These are phyloP conservation scores for Neonectria ditissima DNA, from an alignment of 2,329 filamentous ascomycete genomes.

Conservation along the genomic window DNA sequence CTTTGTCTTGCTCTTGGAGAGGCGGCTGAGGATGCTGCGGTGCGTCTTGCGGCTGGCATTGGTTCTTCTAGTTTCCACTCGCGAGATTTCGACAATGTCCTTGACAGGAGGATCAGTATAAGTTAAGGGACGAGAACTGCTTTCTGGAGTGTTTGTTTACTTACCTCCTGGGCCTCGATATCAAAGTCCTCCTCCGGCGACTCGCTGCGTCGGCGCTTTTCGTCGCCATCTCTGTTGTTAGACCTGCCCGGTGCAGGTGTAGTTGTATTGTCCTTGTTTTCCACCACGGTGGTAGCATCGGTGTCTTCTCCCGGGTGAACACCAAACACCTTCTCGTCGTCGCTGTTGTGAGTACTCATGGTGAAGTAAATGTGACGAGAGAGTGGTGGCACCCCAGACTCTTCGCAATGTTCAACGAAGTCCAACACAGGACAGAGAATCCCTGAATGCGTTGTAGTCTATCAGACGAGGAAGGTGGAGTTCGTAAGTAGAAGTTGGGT, in stretches of 20 bases:
- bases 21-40: slow-evolving; percentile 39
- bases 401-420: background rate
- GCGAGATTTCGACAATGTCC: slow-evolving; percentile 32
- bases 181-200: slow-evolving; percentile 34
- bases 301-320: slow-evolving; percentile 21
- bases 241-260: background rate
- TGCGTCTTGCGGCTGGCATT: slow-evolving; percentile 38
- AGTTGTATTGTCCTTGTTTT: slow-evolving; percentile 16
- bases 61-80: slow-evolving; percentile 32
- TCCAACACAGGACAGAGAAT: background rate
- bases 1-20: slow-evolving; percentile 42
- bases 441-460: background rate
- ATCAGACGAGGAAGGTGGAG: background rate
- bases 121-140: background rate
- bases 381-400: background rate
- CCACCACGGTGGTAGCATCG: slow-evolving; percentile 29
- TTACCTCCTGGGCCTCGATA: slow-evolving; percentile 40
- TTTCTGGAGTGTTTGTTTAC: slow-evolving; percentile 22
- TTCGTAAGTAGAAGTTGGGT: background rate
- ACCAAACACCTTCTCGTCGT: slow-evolving; percentile 22
- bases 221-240: slow-evolving; percentile 7
- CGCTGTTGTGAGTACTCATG: slow-evolving; percentile 13
- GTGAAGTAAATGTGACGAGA: background rate
- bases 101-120: slow-evolving; percentile 7
- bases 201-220: slow-evolving; percentile 29